Evolutionary conservation across 345 rosid genomes (phyloP).

Genomic region (Dimocarpus longan): DNA sequence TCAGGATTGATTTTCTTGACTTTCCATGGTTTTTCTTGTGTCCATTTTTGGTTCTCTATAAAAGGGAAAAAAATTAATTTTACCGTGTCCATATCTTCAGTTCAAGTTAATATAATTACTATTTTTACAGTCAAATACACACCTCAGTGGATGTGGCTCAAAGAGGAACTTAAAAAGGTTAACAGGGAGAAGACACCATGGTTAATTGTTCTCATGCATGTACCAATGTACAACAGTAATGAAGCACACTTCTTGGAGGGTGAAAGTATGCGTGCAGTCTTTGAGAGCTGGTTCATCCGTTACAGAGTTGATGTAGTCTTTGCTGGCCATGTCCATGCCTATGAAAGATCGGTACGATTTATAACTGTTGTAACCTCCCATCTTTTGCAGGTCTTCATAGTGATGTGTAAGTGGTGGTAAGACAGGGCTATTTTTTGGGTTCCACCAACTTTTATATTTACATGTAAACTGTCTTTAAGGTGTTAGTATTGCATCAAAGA

Average conservation of each 20-base stretch:
- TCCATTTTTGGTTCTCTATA: not conserved
- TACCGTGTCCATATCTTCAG: slow-evolving; percentile 5
- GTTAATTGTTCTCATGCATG: slow-evolving; percentile 94
- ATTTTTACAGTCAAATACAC: slow-evolving; percentile 75
- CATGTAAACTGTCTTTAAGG: not conserved
- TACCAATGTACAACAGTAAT: slow-evolving; percentile 81
- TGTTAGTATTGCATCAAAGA: not conserved
- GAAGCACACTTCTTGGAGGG: slow-evolving; percentile 95
- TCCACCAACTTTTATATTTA: not conserved
- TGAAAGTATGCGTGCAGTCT: slow-evolving; percentile 86
- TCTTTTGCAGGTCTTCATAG: not conserved
- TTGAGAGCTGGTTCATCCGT: slow-evolving; percentile 71
- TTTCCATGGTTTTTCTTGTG: not conserved
- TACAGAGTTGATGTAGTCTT: slow-evolving; percentile 79
- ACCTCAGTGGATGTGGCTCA: slow-evolving; percentile 85
- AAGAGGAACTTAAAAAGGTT: slow-evolving; percentile 69
- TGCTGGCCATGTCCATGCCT: slow-evolving; percentile 99
- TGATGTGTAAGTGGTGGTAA: not conserved
- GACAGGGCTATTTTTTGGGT: not conserved
- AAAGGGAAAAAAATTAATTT: not conserved
- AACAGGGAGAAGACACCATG: slow-evolving; percentile 93
- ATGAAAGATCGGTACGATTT: slow-evolving; percentile 90
- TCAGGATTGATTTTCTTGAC: slow-evolving; percentile 10
- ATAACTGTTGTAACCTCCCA: slow-evolving; percentile 1
- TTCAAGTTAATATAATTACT: slow-evolving; percentile 16